A percentile compares a stretch with the other conserved stretches of the same genome.
Conservation (phyloP, 495 filamentous ascomycete species). For the Penicillium argentinense region DNA sequence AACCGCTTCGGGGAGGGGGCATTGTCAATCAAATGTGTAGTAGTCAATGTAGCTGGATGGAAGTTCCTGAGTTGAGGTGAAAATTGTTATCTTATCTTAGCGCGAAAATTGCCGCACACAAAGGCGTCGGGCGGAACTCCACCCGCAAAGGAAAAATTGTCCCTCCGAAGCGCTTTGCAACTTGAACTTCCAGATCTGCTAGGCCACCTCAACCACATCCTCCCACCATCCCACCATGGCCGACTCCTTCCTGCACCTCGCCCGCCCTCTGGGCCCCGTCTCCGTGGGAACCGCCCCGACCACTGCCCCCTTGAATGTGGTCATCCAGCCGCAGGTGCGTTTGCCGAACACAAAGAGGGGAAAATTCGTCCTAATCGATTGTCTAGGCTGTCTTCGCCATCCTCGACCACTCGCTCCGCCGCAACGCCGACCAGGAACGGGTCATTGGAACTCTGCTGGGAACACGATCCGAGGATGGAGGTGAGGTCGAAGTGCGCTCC, state of each 20-base stretch:
- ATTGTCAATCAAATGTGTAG: too few species aligned
- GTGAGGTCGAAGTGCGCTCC: slow-evolving; percentile 90
- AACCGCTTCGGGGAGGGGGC: slow-evolving; percentile 25
- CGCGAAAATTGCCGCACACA: too few species aligned
- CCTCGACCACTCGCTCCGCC: slow-evolving; percentile 91
- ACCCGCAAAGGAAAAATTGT: slow-evolving; percentile 43
- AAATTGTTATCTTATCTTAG: slow-evolving; percentile 53
- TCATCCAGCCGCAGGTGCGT: slow-evolving; percentile 91
- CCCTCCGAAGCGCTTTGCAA: slow-evolving; percentile 31
- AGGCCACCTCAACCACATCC: slow-evolving; percentile 16
- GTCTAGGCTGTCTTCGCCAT: slow-evolving; percentile 89
- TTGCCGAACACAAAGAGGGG: background rate
- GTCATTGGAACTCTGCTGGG: slow-evolving; percentile 96
- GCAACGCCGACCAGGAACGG: slow-evolving; percentile 84
- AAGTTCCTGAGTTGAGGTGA: slow-evolving; percentile 2
- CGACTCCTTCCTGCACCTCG: slow-evolving; percentile 89
- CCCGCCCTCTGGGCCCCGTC: slow-evolving; percentile 83
- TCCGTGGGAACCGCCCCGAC: slow-evolving; percentile 73
- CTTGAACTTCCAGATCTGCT: slow-evolving; percentile 15
- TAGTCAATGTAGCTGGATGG: too few species aligned
- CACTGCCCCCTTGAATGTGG: slow-evolving; percentile 86
- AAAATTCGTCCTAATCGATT: background rate
- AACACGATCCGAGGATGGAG: slow-evolving; percentile 89
- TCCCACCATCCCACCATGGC: slow-evolving; percentile 63
- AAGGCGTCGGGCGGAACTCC: too few species aligned